Percentiles rank a stretch among this genome's conserved stretches.
Evolutionary conservation across 805 yeast species (phyloP).

Genomic region (Candida stauntonica): DNA sequence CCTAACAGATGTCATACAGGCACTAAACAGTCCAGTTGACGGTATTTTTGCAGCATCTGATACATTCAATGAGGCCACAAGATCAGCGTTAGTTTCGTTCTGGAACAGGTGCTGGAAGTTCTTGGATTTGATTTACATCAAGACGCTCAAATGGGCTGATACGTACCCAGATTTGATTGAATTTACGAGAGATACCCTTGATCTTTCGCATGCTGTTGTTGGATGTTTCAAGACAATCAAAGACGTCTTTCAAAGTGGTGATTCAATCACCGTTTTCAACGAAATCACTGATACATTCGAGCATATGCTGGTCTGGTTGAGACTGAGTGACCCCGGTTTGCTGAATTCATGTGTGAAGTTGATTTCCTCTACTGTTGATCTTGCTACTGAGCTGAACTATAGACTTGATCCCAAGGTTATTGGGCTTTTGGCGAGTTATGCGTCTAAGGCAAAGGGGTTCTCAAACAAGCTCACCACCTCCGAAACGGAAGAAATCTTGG

Average conservation of each 20-base stretch:
- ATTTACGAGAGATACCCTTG: slow-evolving; percentile 83
- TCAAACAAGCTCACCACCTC: slow-evolving; percentile 66
- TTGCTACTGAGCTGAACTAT: slow-evolving; percentile 53
- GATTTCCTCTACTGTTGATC: slow-evolving; percentile 59
- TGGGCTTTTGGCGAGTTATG: slow-evolving; percentile 56
- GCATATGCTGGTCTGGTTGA: slow-evolving; percentile 72
- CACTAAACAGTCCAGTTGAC: slow-evolving; percentile 59
- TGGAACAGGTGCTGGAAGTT: slow-evolving; percentile 78
- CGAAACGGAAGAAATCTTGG: slow-evolving; percentile 60
- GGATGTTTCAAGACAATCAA: slow-evolving; percentile 53
- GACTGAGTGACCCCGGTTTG: slow-evolving; percentile 75
- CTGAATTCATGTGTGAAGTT: slow-evolving; percentile 68
- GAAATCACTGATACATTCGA: slow-evolving; percentile 59
- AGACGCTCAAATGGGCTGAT: slow-evolving; percentile 74
- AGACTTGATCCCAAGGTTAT: slow-evolving; percentile 49
- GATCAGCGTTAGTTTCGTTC: slow-evolving; percentile 35
- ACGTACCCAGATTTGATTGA: slow-evolving; percentile 59
- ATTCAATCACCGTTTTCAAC: slow-evolving; percentile 37
- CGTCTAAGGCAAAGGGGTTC: slow-evolving; percentile 58
- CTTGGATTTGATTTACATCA: slow-evolving; percentile 59
- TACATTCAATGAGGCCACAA: slow-evolving; percentile 23
- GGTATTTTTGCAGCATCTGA: slow-evolving; percentile 44
- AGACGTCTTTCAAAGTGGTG: slow-evolving; percentile 26
- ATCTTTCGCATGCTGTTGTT: slow-evolving; percentile 65
- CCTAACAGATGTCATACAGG: slow-evolving; percentile 64